Evolutionary conservation across 208 protist species (phyloP).

Genomic region (Crithidia acanthocephali): DNA sequence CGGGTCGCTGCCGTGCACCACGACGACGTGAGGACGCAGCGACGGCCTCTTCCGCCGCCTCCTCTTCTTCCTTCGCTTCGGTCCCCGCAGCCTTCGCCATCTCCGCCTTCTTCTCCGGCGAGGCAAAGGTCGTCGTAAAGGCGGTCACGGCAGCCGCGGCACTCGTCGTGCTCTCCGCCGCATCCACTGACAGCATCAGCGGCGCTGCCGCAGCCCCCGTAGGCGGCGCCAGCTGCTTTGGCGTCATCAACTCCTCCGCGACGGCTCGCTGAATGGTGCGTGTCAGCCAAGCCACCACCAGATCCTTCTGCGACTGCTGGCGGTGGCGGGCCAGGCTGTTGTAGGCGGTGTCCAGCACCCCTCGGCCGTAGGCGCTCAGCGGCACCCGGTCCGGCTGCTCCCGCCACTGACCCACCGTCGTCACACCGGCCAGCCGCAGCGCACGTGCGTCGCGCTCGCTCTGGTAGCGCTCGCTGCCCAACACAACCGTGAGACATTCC

Average conservation of each 20-base stretch:
- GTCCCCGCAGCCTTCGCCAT: conserved; percentile 10
- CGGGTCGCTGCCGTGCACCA: conserved; percentile 12
- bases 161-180: conserved; percentile 3
- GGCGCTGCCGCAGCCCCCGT: not conserved
- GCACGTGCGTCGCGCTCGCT: conserved; percentile 65
- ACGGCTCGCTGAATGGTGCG: conserved; percentile 78
- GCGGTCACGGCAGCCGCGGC: conserved; percentile 22
- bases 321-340: conserved; percentile 23
- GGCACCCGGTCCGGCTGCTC: conserved; percentile 70
- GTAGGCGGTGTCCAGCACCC: conserved; percentile 68
- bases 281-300: conserved; percentile 83
- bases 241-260: conserved; percentile 70
- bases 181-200: conserved; percentile 3
- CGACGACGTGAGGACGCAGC: conserved; percentile 10
- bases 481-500: conserved; percentile 61
- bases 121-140: conserved; percentile 7
- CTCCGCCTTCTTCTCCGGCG: conserved; percentile 1
- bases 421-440: conserved; percentile 68
- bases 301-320: conserved; percentile 51
- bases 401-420: conserved; percentile 73
- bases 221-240: conserved; percentile 6
- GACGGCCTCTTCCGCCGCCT: conserved; percentile 21
- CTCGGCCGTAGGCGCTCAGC: conserved; percentile 69
- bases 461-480: conserved; percentile 67
- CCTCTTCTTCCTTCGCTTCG: conserved; percentile 1